Conservation (phyloP, 179 eudicot genomes). For the Gypsophila paniculata region DNA sequence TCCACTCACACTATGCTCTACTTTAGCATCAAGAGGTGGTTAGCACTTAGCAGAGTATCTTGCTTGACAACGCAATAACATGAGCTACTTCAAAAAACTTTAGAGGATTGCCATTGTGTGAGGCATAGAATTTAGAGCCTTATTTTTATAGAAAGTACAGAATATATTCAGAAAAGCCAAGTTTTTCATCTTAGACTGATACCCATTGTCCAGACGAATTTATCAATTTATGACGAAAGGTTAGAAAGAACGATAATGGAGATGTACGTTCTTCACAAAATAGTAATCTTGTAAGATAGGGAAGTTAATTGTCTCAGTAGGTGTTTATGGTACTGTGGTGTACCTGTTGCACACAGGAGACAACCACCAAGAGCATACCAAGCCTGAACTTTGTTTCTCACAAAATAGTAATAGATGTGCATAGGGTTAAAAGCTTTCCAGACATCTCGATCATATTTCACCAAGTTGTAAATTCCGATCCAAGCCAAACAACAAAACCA, state of each 20-base stretch:
- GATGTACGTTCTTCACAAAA: too few relatives aligned
- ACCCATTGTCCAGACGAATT: too few relatives aligned
- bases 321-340: conserved; percentile 18
- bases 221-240: too few relatives aligned
- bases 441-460: conserved; percentile 69
- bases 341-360: conserved; percentile 91
- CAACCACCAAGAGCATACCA: conserved; percentile 99
- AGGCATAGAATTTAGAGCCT: background rate
- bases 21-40: background rate
- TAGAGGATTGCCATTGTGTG: background rate
- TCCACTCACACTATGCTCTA: background rate
- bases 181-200: background rate
- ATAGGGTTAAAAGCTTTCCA: conserved; percentile 87
- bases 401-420: conserved; percentile 81
- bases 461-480: conserved; percentile 83
- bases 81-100: conserved; percentile 4
- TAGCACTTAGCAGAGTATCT: background rate
- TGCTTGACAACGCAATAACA: background rate
- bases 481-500: conserved; percentile 94
- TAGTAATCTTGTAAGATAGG: too few relatives aligned
- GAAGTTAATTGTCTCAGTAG: background rate
- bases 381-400: conserved; percentile 76
- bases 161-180: background rate
- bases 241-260: too few relatives aligned
- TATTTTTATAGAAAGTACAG: background rate